Evolutionary conservation across 2,329 filamentous ascomycete genomes (phyloP).

Genomic region (Botrytis byssoidea): DNA sequence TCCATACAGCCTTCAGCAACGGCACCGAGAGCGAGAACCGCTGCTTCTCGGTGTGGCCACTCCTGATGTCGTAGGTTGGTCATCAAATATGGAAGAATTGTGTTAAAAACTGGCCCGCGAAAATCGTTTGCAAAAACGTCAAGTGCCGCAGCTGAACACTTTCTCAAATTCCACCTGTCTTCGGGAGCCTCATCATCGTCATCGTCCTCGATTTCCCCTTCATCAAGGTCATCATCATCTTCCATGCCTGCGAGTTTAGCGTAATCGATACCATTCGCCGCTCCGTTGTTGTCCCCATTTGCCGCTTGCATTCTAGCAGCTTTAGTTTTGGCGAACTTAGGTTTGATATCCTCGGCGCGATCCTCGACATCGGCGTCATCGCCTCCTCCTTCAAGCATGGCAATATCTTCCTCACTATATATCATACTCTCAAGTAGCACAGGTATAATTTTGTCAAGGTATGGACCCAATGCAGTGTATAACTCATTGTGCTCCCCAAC

Average conservation of each 20-base stretch:
- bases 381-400: constrained; percentile 76
- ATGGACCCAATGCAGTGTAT: constrained; percentile 72
- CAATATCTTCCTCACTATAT: constrained; percentile 91
- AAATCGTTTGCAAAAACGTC: constrained; percentile 94
- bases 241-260: constrained; percentile 49
- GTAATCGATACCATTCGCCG: constrained; percentile 54
- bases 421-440: constrained; percentile 93
- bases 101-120: constrained; percentile 80
- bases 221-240: constrained; percentile 72
- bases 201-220: constrained; percentile 80
- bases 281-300: constrained; percentile 50
- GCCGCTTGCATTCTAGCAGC: constrained; percentile 43
- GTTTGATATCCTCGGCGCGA: constrained; percentile 85
- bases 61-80: constrained; percentile 83
- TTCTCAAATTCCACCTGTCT: constrained; percentile 90
- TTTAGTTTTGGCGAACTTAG: constrained; percentile 78
- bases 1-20: constrained; percentile 94
- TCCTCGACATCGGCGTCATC: constrained; percentile 93
- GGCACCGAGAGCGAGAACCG: constrained; percentile 88
- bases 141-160: constrained; percentile 92
- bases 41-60: constrained; percentile 91
- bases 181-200: constrained; percentile 82
- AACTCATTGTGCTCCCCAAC: constrained; percentile 84
- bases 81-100: constrained; percentile 88
- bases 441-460: constrained; percentile 81